phyloP scores from a whole-genome alignment of 1,284 basidiomycete genomes.

The Cryptococcus depauperatus region DNA sequence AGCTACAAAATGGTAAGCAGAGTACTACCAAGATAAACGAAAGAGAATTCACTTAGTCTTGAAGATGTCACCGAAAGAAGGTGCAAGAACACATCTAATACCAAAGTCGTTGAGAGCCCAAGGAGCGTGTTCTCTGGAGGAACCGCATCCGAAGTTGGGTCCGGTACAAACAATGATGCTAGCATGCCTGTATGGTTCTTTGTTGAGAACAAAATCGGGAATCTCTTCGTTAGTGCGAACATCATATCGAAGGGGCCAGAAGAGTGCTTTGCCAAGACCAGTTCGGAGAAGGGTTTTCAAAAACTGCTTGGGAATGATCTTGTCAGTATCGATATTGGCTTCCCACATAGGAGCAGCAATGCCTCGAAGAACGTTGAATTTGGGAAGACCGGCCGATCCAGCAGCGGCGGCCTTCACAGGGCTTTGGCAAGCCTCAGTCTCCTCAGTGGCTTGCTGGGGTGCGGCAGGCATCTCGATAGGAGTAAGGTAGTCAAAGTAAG shows the following conservation, averaged over 20 bases:
- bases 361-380: slow-evolving; percentile 74
- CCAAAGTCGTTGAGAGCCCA: slow-evolving; percentile 97
- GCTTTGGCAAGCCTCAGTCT: slow-evolving; percentile 41
- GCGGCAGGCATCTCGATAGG: slow-evolving; percentile 65
- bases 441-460: slow-evolving; percentile 33
- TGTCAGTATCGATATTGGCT: slow-evolving; percentile 91
- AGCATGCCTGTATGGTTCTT: slow-evolving; percentile 68
- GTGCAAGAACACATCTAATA: slow-evolving; percentile 83
- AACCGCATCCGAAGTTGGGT: slow-evolving; percentile 90
- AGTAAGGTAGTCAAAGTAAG: slow-evolving; percentile 65
- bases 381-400: slow-evolving; percentile 52
- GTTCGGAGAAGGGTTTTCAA: slow-evolving; percentile 91
- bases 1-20: slow-evolving; percentile 48
- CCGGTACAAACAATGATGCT: slow-evolving; percentile 84
- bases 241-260: slow-evolving; percentile 75
- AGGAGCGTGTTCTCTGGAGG: slow-evolving; percentile 87
- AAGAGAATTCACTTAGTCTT: slow-evolving; percentile 41
- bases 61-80: slow-evolving; percentile 93
- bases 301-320: slow-evolving; percentile 96
- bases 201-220: slow-evolving; percentile 84
- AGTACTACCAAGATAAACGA: not conserved
- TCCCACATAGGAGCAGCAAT: slow-evolving; percentile 83
- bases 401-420: slow-evolving; percentile 54
- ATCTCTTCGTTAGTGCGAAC: slow-evolving; percentile 63
- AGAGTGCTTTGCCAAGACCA: slow-evolving; percentile 80